Percentiles rank a stretch among this genome's conserved stretches.
Evolutionary conservation across 78 protist genomes (phyloP).

Genomic region (Ministeria vibrans): DNA sequence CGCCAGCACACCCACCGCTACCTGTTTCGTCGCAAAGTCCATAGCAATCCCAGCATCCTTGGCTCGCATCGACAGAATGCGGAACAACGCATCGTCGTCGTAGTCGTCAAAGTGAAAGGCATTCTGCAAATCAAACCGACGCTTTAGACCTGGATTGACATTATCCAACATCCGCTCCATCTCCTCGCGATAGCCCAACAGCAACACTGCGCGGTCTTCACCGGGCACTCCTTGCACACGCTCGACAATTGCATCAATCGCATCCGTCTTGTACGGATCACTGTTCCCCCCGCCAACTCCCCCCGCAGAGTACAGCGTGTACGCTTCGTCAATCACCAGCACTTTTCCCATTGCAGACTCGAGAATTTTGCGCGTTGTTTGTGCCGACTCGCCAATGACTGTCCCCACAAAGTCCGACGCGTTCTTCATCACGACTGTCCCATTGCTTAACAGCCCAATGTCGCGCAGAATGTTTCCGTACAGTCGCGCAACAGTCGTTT

Average conservation of each 20-base stretch:
- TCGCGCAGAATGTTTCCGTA: slow-evolving; percentile 2
- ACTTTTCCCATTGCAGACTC: slow-evolving; percentile 13
- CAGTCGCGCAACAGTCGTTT: slow-evolving; percentile 34
- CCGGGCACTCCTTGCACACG: slow-evolving; percentile 15
- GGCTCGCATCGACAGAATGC: neutral
- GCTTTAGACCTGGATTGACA: slow-evolving; percentile 34
- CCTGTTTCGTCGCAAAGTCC: neutral
- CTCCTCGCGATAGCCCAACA: slow-evolving; percentile 27
- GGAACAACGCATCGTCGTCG: neutral
- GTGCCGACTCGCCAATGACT: slow-evolving; percentile 21
- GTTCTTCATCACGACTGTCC: neutral
- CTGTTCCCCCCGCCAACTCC: too few relatives aligned
- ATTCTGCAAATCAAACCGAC: slow-evolving; percentile 28
- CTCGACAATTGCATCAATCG: slow-evolving; percentile 34
- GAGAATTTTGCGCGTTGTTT: slow-evolving; percentile 14
- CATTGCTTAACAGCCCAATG: slow-evolving; percentile 1
- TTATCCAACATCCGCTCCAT: slow-evolving; percentile 15
- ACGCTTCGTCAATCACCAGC: slow-evolving; percentile 47
- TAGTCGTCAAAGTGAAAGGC: slow-evolving; percentile 18
- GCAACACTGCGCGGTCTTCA: slow-evolving; percentile 30
- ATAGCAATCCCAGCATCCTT: neutral
- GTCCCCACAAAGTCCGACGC: slow-evolving; percentile 20
- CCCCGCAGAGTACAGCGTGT: too few relatives aligned
- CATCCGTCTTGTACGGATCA: slow-evolving; percentile 4
- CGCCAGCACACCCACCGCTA: slow-evolving; percentile 2